Conservation (phyloP, 306 rosid genomes). For the Lupinus albus region DNA sequence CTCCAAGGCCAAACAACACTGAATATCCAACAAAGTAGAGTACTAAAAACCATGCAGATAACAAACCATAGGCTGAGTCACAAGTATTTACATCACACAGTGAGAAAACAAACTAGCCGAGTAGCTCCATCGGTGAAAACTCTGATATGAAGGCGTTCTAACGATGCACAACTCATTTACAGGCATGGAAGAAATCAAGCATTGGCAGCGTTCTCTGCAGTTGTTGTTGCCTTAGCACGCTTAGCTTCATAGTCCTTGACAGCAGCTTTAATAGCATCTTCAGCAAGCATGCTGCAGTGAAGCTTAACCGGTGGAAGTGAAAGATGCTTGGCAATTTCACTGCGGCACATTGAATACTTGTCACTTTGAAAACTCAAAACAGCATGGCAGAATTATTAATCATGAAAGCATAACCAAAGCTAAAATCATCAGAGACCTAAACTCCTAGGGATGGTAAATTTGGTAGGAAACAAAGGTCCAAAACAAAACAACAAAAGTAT, state of each 20-base stretch:
- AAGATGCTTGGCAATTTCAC: slow-evolving; percentile 91
- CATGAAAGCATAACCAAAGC: slow-evolving; percentile 18
- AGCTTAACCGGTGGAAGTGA: slow-evolving; percentile 95
- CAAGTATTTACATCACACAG: slow-evolving; percentile 18
- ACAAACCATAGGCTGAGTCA: slow-evolving; percentile 21
- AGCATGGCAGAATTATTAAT: slow-evolving; percentile 2
- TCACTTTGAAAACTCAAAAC: slow-evolving; percentile 11
- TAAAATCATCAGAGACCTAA: neutral
- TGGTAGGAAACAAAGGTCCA: neutral
- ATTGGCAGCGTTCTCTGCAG: slow-evolving; percentile 46
- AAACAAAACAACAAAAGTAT: neutral
- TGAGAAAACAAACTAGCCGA: slow-evolving; percentile 14
- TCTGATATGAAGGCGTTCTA: slow-evolving; percentile 12
- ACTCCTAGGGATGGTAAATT: neutral
- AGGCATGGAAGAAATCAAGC: slow-evolving; percentile 42
- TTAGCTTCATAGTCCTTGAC: slow-evolving; percentile 80
- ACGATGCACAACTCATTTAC: neutral
- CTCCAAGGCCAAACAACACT: neutral
- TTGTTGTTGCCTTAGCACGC: slow-evolving; percentile 42
- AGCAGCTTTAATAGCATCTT: slow-evolving; percentile 95
- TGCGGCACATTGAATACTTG: slow-evolving; percentile 37
- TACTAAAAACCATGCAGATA: slow-evolving; percentile 9
- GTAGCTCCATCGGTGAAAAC: slow-evolving; percentile 5
- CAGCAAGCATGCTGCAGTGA: slow-evolving; percentile 98
- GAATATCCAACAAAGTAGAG: neutral